Evolutionary conservation across 2,329 filamentous ascomycete genomes (phyloP), one percentile per base, ranked within the genome.

Genomic region (Trichoderma sp.): DNA sequence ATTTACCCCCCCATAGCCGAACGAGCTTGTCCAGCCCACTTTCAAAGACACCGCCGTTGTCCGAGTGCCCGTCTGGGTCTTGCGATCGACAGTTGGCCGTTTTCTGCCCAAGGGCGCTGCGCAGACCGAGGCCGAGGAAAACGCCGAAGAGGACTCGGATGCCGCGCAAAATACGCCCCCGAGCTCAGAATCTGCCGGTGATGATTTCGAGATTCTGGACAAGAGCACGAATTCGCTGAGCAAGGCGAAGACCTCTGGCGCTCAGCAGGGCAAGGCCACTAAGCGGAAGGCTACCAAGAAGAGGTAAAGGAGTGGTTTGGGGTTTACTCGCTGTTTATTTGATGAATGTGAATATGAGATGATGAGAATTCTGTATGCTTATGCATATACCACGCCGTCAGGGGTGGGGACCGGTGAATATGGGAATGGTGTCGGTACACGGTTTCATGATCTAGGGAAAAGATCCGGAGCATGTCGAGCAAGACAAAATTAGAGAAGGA

Each of bases 41-140:
- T 79, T 97, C 76, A 85, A 79, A 68, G 91, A 98, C 74, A 99
- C 95, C 0, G 88, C 93, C 67, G 83, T 98, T 51, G 86, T 90
- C 77, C 89, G 90, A 61, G 80, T 96, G 5, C 95, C 95, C 0
- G 74, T 88, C 63, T 96, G 89, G 85, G 74, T 86, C 64, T 95
- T 90, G 79, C 82, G 77, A 61, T 79, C 81, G 66, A 84, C 83
- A 5, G 68, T 84, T 48, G 84, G 85, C 63, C 83, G 83, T 48
- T 73, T 85, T 63, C 69, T 87, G 68, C 74, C 68, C 73, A 78
- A 72, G 69, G 44, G 30, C n/a, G 78, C 78, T 66, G 67, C 72
- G 15, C 71, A 76, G 1, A 71, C 74, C 10, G 71, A 75, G 19
- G 73, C 77, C 5, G 78, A 79, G 9, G 74, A 77, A 3, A 77